Conservation (phyloP, 257 asterid species). For the Solanum sitiens region DNA sequence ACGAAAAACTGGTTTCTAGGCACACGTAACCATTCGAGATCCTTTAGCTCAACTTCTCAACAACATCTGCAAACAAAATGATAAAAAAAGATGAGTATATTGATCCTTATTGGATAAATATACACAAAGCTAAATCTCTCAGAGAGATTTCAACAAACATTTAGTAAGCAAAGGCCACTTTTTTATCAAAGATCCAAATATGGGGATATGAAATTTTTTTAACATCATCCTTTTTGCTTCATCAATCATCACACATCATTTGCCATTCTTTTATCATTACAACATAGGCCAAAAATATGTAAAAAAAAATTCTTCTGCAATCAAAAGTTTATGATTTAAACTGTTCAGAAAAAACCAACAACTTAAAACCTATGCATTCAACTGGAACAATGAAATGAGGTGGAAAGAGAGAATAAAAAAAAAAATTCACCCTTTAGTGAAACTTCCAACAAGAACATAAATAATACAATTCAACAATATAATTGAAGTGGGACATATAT, state of each 20-base stretch:
- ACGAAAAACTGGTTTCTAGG: background rate
- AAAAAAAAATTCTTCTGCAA: background rate
- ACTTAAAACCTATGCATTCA: background rate
- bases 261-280: background rate
- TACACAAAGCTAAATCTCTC: background rate
- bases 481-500: background rate
- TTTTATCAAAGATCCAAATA: background rate
- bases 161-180: background rate
- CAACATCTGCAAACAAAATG: background rate
- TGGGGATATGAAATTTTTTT: background rate
- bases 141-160: background rate
- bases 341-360: background rate
- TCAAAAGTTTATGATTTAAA: background rate
- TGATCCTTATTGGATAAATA: background rate
- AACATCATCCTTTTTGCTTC: background rate
- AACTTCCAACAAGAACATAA: background rate
- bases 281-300: background rate
- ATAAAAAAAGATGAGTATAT: background rate
- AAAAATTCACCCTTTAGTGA: background rate
- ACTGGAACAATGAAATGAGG: background rate
- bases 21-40: background rate
- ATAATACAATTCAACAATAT: background rate
- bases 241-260: background rate
- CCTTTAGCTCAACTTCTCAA: background rate
- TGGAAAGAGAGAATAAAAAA: background rate